Evolutionary conservation across 192 early-diverging fungal genomes (phyloP).

Genomic region (Dissophora globulifera): DNA sequence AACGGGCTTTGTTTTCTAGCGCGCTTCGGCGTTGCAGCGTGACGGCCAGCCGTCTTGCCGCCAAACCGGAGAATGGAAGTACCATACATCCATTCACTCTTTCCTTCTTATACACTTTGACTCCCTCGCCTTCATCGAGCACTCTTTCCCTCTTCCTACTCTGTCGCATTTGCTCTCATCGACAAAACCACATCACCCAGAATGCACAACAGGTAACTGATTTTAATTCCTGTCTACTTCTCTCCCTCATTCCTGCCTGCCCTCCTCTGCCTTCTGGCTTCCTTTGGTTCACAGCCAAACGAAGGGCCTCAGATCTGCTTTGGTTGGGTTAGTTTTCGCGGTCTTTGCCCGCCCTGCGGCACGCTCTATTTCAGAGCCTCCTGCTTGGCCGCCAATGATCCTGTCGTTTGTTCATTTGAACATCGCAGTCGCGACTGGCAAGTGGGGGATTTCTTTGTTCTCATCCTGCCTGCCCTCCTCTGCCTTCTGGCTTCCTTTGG

Average conservation of each 20-base stretch:
- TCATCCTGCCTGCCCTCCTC: constrained; percentile 39
- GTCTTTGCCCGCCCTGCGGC: constrained; percentile 37
- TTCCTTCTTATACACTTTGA: too few species aligned
- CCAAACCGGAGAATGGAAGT: too few species aligned
- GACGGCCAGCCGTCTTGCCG: too few species aligned
- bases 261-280: constrained; percentile 49
- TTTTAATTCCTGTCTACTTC: constrained; percentile 4
- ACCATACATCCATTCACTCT: too few species aligned
- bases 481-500: constrained; percentile 46
- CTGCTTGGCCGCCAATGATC: constrained; percentile 45
- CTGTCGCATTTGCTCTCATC: constrained; percentile 15
- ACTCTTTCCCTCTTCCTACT: background rate
- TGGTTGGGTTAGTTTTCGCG: constrained; percentile 43
- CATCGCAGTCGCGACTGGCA: constrained; percentile 32
- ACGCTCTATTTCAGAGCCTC: constrained; percentile 34
- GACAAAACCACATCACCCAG: constrained; percentile 6
- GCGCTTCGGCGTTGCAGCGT: too few species aligned
- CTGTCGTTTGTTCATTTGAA: constrained; percentile 12
- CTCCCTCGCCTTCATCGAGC: too few species aligned
- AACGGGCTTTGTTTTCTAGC: too few species aligned
- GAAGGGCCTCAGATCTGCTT: constrained; percentile 46
- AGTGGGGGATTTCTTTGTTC: constrained; percentile 18
- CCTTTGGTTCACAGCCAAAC: constrained; percentile 31
- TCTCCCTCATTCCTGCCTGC: constrained; percentile 18
- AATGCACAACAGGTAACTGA: constrained; percentile 15